Percentiles rank a stretch among this genome's conserved stretches.
phyloP scores from a whole-genome alignment of 768 basidiomycete genomes.

The Auricularia auricula-judae region DNA sequence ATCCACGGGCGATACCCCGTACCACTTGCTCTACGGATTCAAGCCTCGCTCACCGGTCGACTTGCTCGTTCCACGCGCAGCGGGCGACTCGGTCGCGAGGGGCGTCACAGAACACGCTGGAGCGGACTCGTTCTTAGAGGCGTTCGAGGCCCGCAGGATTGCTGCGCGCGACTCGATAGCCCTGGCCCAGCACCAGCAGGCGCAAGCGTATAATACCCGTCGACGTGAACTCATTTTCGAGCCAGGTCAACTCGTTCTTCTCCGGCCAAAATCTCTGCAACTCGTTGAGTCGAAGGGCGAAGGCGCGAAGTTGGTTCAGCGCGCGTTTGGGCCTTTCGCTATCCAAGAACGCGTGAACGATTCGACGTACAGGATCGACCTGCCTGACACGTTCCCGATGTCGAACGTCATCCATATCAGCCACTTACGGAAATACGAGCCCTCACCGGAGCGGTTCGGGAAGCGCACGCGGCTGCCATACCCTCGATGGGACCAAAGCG shows the following conservation, averaged over 20 bases:
- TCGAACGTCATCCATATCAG: slow-evolving; percentile 13
- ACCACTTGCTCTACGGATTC: slow-evolving; percentile 24
- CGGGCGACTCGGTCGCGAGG: not conserved
- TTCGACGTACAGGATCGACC: not conserved
- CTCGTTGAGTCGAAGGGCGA: slow-evolving; percentile 12
- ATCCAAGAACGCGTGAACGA: slow-evolving; percentile 12
- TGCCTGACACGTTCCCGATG: not conserved
- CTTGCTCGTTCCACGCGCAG: not conserved
- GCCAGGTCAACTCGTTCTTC: slow-evolving; percentile 13
- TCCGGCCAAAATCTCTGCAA: slow-evolving; percentile 19
- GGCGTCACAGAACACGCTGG: not conserved
- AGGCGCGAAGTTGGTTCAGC: slow-evolving; percentile 14
- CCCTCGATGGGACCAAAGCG: not conserved
- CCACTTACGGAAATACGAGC: slow-evolving; percentile 13
- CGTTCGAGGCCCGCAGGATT: not conserved
- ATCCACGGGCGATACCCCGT: slow-evolving; percentile 25
- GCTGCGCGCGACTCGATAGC: slow-evolving; percentile 11
- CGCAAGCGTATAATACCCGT: slow-evolving; percentile 12
- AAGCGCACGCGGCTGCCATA: slow-evolving; percentile 13
- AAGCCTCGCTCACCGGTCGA: slow-evolving; percentile 11
- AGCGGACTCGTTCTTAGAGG: not conserved
- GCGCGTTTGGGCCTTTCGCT: slow-evolving; percentile 15
- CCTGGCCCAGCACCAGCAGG: slow-evolving; percentile 15
- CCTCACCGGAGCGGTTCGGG: slow-evolving; percentile 10
- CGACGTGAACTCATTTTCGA: slow-evolving; percentile 10